Base-by-base conservation (phyloP, 441 rosid genomes). In the Theobroma grandiflorum region DNA sequence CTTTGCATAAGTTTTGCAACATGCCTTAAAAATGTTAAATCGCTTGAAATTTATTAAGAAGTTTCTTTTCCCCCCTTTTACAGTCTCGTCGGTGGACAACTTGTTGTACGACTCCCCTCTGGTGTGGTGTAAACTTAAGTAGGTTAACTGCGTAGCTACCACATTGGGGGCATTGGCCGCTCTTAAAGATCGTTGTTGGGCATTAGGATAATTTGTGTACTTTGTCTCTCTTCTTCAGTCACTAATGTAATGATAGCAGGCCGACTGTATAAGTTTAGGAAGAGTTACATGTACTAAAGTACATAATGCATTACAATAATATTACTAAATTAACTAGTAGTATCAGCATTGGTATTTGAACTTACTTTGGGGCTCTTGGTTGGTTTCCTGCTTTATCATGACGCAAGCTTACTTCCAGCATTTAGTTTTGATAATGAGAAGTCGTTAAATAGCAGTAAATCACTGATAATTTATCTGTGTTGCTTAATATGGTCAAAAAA, bases 11-110 rank as follows among this genome's bases (percentile, higher is more conserved):
- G 49, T 40, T 61, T 37, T 37, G 16, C 43, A 26, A 35, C 7
- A 16, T 66, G 66, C 75, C 22, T 49, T 55, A 10, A 5, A 10
- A 5, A 47, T n/a, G 14, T 42, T 68, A 16, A n/a, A 33, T 52
- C 9, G 33, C 8, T 14, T 3, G 4, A 74, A n/a, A 58, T 55
- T 31, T 4, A 38, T 37, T 52, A 35, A 68, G 3, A n/a, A 8
- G 43, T 20, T 38, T 20, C 0, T 40, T 75, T 71, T 67, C 52
- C 50, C 14, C 38, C 20, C 4, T 66, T 42, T 40, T 57, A 57
- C 89, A 91, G 95, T 38, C 79, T 90, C 45, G 57, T 90, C 78
- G 93, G 95, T 70, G 93, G 93, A 71, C 93, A 90, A 71, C 93
- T 91, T 0, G 88, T 90, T 80, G 84, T 91, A 42, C 91, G 92